Base-by-base conservation (phyloP, 306 rosid genomes). In the Cucurbita maxima region DNA sequence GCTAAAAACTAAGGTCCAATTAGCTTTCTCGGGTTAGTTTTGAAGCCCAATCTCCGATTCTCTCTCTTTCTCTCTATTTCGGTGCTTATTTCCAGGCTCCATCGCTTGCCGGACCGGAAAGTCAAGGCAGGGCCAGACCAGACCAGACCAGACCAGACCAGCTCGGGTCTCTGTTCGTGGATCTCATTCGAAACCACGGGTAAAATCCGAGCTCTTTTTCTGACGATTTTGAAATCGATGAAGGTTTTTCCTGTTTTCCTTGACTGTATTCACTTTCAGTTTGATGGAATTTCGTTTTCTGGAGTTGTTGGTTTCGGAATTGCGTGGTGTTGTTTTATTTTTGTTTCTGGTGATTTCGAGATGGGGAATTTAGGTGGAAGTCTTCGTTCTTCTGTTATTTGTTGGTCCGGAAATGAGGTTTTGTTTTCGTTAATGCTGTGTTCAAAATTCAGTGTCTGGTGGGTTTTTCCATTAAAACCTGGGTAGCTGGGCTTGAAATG, bases 1-100 rank as follows among this genome's bases (percentile, higher is more conserved):
- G 34, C n/a, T 36, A 19, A 76, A 55, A 8, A 50, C 6, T 55
- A 19, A 82, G 95, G 97, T 94, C 99, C 99, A 89, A 85, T 89
- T 86, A 82, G 86, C 81, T 77, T 30, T 87, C 77, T 71, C 96
- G 96, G 96, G 96, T 90, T 81, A 45, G 76, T 77, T 79, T 62
- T 52, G 12, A 90, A 90, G 96, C 97, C 97, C 97, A 91, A 94
- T 86, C 87, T 83, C 81, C 67, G 76, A 79, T 82, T 69, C 75
- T 47, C 74, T 73, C 78, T 78, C 87, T 51, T 80, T 37, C 86
- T 59, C 83, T 56, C 68, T 47, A 75, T 20, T 79, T 44, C 64
- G 13, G 56, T 62, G 76, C 76, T 80, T 88, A 79, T 89, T 92
- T 87, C 84, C 85, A 86, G 84, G 87, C 96, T 80, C 78, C 14